Base-by-base conservation (phyloP, 208 protist species). In the Acanthamoeba triangularis region DNA sequence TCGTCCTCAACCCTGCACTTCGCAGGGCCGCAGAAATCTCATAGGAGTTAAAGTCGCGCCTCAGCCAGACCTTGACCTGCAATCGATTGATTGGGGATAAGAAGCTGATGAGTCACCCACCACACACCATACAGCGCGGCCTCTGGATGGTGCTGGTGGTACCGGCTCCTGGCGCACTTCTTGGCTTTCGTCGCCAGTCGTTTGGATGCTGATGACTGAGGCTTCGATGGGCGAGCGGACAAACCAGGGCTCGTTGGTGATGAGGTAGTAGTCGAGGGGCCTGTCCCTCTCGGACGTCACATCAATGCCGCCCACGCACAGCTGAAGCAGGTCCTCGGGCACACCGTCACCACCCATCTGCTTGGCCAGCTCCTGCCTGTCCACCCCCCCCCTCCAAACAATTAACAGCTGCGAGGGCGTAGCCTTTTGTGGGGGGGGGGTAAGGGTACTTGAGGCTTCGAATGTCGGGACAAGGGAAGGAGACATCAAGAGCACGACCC, bases 321-420 rank as follows among this genome's bases (percentile, higher is more conserved):
- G 18, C 52, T 56, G 3, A 14, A 56, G 52, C 18, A 56, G 13
- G 52, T 56, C 52, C 0, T 4, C 52, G 13, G 52, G 52, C 13
- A 56, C 18, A 20, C 52, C 41, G 11, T 47, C 16, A 13, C 52
- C 16, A 13, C 52, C 52, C 18, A 80, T 80, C 72, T 80, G 35
- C 35, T n/a, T 37, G 16, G 72, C 72, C 72, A 80, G 72, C 72
- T 80, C 72, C n/a, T 80, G 16, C 72, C 72, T 80, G 18, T 13
- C 37, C n/a, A 76, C n/a, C 14, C 11, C n/a, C n/a, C 67, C 13
- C 4, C 8, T 7, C 8, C 33, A 11, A 74, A 18, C 23, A 76
- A 76, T 16, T 20, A 41, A 2, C 37, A 44, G 30, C n/a, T 3
- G 7, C 33, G 20, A 18, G 13, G 6, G 67, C 2, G 3, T n/a